Base-by-base conservation (phyloP, 106 monocot species). In the Acanthochlamys bracteata region DNA sequence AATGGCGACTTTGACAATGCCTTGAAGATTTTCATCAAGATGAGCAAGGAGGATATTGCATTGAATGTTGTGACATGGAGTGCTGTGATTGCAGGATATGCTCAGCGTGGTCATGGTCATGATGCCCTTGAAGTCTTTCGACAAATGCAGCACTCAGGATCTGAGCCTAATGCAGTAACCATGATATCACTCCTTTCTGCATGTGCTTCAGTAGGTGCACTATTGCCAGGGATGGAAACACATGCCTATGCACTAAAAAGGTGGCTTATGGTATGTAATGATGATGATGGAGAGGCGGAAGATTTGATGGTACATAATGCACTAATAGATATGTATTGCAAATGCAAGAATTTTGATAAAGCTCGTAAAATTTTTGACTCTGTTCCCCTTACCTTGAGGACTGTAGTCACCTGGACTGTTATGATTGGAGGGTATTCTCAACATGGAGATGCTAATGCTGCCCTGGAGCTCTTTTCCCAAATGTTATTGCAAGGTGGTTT, bases 361-460 rank as follows among this genome's bases (percentile, higher is more conserved):
- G 93, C 89, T 19, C 69, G 52, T 20, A 52, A 42, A 10, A 65
- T 89, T 41, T 86, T 89, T 47, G 59, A 79, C 42, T 61, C 45
- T 19, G 76, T 89, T 59, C 65, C 82, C 40, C 20, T 61, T 0
- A 49, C 10, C 4, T 64, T 78, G 39, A 74, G 83, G 55, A 82
- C 83, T 75, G 86, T 89, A 9, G 83, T 86, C 10, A 86, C 93
- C 20, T 93, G 93, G 93, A 93, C 89, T 16, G 86, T 79, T 41
- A 83, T 93, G 81, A 83, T 93, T 40, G 89, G 89, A 26, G 93
- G 89, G 24, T 76, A 83, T 72, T 82, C 89, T 57, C 93, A 89
- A 66, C 86, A 89, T 67, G 93, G 93, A 67, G 86, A 93, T 79
- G 73, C 89, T 16, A 89, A 80, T 57, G 24, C 61, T 64, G 80